Percentiles rank a stretch among this genome's conserved stretches.
Conservation (phyloP, 768 basidiomycete genomes). For the Multifurca ochricompacta region DNA sequence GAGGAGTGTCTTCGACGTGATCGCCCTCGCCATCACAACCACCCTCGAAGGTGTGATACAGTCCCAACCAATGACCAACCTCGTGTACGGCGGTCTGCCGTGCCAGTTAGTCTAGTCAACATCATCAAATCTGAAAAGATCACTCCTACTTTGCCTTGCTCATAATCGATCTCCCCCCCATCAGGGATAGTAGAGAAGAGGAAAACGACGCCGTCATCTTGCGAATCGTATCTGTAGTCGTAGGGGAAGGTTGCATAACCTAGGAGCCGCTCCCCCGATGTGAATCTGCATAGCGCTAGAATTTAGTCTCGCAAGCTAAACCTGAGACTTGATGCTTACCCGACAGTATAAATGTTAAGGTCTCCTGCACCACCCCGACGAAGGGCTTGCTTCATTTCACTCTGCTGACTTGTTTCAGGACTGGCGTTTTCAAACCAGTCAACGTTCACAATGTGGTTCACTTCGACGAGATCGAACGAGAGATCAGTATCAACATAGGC, state of each 20-base stretch:
- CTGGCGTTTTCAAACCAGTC: slow-evolving; percentile 43
- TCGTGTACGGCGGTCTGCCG: no score
- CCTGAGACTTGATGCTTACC: slow-evolving; percentile 28
- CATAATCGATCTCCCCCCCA: slow-evolving; percentile 35
- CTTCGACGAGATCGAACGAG: slow-evolving; percentile 35
- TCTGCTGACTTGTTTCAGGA: slow-evolving; percentile 31
- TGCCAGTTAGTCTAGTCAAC: no score
- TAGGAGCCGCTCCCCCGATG: no score
- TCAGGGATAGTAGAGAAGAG: slow-evolving; percentile 32
- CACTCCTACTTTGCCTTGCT: slow-evolving; percentile 28
- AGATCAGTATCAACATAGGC: slow-evolving; percentile 34
- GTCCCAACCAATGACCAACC: no score
- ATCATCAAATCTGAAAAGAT: no score
- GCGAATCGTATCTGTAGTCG: slow-evolving; percentile 31
- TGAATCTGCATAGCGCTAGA: slow-evolving; percentile 45
- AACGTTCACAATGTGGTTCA: slow-evolving; percentile 37
- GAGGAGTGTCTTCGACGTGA: no score
- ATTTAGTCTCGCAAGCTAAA: neutral
- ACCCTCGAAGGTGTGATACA: no score
- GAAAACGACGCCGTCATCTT: slow-evolving; percentile 42
- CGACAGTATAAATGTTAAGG: slow-evolving; percentile 47
- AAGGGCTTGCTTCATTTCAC: slow-evolving; percentile 41
- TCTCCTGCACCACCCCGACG: slow-evolving; percentile 34
- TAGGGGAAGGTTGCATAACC: slow-evolving; percentile 48
- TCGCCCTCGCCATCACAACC: no score